Percentiles rank a stretch among this genome's conserved stretches.
Conservation (phyloP, 768 basidiomycete genomes). For the Trametes maxima region DNA sequence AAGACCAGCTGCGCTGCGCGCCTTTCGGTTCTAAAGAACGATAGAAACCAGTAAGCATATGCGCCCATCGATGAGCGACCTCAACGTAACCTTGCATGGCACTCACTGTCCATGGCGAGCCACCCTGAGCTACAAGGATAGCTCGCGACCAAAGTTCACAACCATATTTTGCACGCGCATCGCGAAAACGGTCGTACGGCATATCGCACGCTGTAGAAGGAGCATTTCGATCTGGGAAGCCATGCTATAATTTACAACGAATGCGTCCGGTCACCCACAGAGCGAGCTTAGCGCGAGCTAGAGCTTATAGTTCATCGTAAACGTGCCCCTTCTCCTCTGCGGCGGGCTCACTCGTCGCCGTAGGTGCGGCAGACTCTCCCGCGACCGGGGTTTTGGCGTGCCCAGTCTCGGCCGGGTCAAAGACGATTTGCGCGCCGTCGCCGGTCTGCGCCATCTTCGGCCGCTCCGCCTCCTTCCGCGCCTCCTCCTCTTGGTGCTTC, state of each 20-base stretch:
- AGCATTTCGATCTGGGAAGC: background rate
- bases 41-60: too few species aligned
- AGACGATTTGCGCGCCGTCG: constrained; percentile 27
- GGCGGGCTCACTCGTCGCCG: background rate
- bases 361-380: constrained; percentile 16
- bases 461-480: constrained; percentile 23
- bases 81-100: too few species aligned
- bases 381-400: constrained; percentile 28
- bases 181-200: background rate
- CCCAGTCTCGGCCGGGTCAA: constrained; percentile 24
- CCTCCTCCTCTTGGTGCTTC: constrained; percentile 31
- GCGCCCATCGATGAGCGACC: too few species aligned
- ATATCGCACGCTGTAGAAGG: background rate
- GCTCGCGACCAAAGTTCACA: background rate
- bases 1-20: too few species aligned
- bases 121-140: too few species aligned
- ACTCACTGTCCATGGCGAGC: too few species aligned
- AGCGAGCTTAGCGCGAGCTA: constrained; percentile 6
- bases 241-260: constrained; percentile 13
- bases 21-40: too few species aligned
- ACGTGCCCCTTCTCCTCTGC: constrained; percentile 8
- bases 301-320: constrained; percentile 15
- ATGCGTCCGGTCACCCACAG: constrained; percentile 5
- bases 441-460: constrained; percentile 29
- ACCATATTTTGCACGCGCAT: background rate